phyloP scores from a whole-genome alignment of 2,329 filamentous ascomycete genomes.

The Lecanosticta acicola region DNA sequence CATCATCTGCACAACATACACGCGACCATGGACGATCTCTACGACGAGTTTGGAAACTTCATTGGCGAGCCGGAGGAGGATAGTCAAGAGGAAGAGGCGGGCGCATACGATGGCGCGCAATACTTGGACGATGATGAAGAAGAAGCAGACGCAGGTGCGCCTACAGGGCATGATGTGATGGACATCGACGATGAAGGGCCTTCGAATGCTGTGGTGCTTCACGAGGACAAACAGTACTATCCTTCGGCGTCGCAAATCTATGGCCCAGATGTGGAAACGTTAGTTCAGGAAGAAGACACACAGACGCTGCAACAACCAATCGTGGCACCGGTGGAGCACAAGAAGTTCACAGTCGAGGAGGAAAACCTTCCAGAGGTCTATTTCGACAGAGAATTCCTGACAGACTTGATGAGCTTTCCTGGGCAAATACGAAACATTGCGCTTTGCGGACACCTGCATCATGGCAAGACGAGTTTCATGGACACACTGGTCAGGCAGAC shows the following conservation, averaged over 20 bases:
- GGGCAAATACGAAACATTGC: constrained; percentile 92
- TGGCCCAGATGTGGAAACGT: constrained; percentile 85
- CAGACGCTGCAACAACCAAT: constrained; percentile 90
- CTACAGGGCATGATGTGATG: constrained; percentile 79
- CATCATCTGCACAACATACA: constrained; percentile 6
- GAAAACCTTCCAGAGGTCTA: constrained; percentile 83
- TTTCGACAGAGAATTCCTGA: constrained; percentile 87
- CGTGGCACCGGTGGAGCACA: constrained; percentile 84
- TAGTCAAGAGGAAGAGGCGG: constrained; percentile 76
- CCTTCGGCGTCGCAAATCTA: constrained; percentile 96
- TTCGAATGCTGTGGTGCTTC: constrained; percentile 93
- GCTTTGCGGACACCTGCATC: constrained; percentile 86
- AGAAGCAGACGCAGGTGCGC: constrained; percentile 43
- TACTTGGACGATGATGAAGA: constrained; percentile 71
- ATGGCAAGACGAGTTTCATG: constrained; percentile 97
- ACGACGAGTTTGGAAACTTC: constrained; percentile 99
- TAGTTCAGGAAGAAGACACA: constrained; percentile 95
- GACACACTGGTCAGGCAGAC: constrained; percentile 97
- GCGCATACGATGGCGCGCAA: constrained; percentile 68
- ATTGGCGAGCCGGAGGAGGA: constrained; percentile 89
- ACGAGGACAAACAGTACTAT: constrained; percentile 99
- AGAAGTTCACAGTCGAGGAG: constrained; percentile 94
- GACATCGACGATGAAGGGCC: constrained; percentile 85
- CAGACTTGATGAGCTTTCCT: constrained; percentile 91
- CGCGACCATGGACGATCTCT: constrained; percentile 80